A percentile compares a stretch with the other conserved stretches of the same genome.
Conservation (phyloP, 345 rosid genomes). For the Orychophragmus violaceus region DNA sequence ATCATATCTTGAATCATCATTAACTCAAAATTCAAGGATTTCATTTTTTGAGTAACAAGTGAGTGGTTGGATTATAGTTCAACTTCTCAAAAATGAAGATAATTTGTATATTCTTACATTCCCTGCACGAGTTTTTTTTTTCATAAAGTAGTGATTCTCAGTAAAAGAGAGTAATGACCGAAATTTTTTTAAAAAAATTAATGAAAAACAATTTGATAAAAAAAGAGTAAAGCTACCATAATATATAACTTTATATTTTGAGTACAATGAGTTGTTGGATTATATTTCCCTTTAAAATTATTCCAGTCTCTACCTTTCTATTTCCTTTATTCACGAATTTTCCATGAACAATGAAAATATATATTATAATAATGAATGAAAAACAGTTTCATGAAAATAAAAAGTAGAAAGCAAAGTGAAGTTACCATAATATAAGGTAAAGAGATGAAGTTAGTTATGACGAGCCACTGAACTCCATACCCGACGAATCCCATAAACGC, state of each 20-base stretch:
- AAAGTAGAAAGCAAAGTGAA: neutral
- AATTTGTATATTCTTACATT: neutral
- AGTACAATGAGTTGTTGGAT: neutral
- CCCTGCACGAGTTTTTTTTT: neutral
- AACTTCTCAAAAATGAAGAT: neutral
- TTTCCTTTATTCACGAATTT: neutral
- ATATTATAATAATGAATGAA: neutral
- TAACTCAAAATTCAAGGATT: neutral
- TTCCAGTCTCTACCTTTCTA: neutral
- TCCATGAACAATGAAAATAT: neutral
- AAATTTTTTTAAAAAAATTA: neutral
- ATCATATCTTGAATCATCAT: neutral
- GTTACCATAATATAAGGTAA: conserved; percentile 76
- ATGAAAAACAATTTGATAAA: neutral
- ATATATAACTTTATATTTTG: conserved; percentile 24
- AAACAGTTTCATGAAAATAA: neutral
- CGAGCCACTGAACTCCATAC: conserved; percentile 84
- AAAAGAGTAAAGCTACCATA: conserved; percentile 38
- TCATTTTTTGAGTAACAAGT: neutral
- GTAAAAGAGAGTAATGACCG: neutral
- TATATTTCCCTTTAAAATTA: neutral
- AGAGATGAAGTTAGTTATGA: conserved; percentile 45
- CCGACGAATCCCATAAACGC: conserved; percentile 81
- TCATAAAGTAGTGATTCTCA: neutral
- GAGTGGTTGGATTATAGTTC: neutral